Percentiles rank a stretch among this genome's conserved stretches.
phyloP scores from a whole-genome alignment of 164 flowering plant species.

The Aristolochia contorta region DNA sequence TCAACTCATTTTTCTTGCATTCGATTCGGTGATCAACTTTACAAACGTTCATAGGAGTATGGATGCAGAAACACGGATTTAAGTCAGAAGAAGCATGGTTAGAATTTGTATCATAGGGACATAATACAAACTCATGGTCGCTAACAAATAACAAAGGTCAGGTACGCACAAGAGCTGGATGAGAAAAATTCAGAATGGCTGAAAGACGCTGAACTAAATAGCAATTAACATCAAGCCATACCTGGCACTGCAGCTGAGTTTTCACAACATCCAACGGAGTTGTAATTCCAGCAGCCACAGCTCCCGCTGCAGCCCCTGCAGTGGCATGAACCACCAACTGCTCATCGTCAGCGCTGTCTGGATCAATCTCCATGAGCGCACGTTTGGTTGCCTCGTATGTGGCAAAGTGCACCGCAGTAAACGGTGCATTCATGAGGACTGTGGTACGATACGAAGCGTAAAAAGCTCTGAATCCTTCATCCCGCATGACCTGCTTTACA shows the following conservation, averaged over 20 bases:
- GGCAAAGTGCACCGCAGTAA: constrained; percentile 58
- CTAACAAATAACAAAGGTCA: no score
- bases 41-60: no score
- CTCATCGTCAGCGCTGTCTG: constrained; percentile 42
- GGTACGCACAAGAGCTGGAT: no score
- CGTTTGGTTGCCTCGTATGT: constrained; percentile 58
- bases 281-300: constrained; percentile 51
- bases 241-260: constrained; percentile 77
- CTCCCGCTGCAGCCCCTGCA: constrained; percentile 67
- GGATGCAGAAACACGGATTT: no score
- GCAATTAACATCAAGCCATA: constrained; percentile 4
- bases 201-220: no score
- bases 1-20: no score
- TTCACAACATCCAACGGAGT: constrained; percentile 75
- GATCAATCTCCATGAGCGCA: constrained; percentile 34
- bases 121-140: no score
- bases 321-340: constrained; percentile 53
- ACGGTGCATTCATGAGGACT: constrained; percentile 66
- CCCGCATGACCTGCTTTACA: constrained; percentile 32
- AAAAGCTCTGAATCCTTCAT: constrained; percentile 52
- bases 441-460: constrained; percentile 68
- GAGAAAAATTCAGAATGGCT: no score
- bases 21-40: no score
- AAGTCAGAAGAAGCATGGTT: no score
- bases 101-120: no score